Evolutionary conservation across 2,329 filamentous ascomycete species (phyloP).

Genomic region (Curvularia lunata): DNA sequence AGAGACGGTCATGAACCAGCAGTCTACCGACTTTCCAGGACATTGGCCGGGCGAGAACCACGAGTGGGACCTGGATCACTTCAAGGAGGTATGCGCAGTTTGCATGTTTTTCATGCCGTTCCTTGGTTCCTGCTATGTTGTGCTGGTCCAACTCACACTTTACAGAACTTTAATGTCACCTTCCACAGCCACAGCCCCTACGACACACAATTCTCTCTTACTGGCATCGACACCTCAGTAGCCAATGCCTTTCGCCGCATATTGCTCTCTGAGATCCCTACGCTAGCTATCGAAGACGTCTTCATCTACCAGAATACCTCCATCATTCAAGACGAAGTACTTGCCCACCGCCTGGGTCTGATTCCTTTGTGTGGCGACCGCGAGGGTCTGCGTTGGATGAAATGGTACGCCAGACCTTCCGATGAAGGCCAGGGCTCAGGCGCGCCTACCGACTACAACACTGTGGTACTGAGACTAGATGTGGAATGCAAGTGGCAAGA

Average conservation of each 20-base stretch:
- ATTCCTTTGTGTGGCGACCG: constrained; percentile 84
- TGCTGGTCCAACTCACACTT: not conserved
- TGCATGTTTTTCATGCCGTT: not conserved
- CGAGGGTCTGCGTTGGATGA: constrained; percentile 79
- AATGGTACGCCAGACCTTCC: constrained; percentile 77
- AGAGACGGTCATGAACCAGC: constrained; percentile 88
- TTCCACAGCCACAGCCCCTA: constrained; percentile 83
- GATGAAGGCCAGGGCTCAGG: constrained; percentile 52
- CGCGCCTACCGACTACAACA: constrained; percentile 78
- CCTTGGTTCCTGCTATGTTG: not conserved
- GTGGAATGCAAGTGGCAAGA: constrained; percentile 81
- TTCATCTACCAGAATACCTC: constrained; percentile 97
- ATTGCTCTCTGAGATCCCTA: constrained; percentile 90
- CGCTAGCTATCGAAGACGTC: constrained; percentile 90
- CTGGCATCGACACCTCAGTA: constrained; percentile 89
- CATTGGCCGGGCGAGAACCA: constrained; percentile 90
- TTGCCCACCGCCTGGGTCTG: constrained; percentile 86
- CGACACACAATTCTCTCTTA: constrained; percentile 86
- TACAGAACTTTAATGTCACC: constrained; percentile 72
- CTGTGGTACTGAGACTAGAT: constrained; percentile 77
- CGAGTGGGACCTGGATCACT: constrained; percentile 76
- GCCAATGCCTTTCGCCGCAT: constrained; percentile 98
- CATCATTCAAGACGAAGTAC: constrained; percentile 96
- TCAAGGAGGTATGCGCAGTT: constrained; percentile 60
- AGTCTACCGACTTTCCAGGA: constrained; percentile 89